Evolutionary conservation across 2,329 filamentous ascomycete genomes (phyloP), one percentile per base, ranked within the genome.

Genomic region (Kalmusia sp.): DNA sequence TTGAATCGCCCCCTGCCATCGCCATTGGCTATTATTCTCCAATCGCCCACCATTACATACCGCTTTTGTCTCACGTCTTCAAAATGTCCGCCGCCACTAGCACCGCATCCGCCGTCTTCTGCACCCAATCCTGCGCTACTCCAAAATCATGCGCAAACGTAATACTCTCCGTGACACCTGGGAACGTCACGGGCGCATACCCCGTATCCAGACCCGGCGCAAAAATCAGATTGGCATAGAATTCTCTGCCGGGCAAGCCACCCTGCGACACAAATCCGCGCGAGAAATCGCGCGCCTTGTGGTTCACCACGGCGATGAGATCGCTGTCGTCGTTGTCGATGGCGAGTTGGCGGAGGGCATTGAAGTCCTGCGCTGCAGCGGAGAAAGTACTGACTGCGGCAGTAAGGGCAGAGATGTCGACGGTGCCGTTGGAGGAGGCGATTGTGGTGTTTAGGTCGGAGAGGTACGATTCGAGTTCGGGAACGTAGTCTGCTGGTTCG

Each of bases 191-290:
- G 0, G 73, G 68, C 9, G 69, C 73, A 59, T 76, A 76, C 7
- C 72, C 72, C 0, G 72, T 75, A 51, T 76, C 73, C 14, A 79
- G 51, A 0, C 79, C 79, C 4, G 79, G 79, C 6, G 79, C 78
- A 52, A 79, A 80, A 17, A 80, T 72, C 7, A 78, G 68, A 58
- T 82, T 72, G 55, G 76, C 76, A 60, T 75, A 81, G 56, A 77
- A 80, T 55, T 77, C 73, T 12, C 79, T 62, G 2, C 71, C 73
- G 0, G 77, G 75, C 28, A 81, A 56, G 11, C 79, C 79, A n/a
- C 77, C 77, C 49, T 80, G 76, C 17, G 63, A 71, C 3, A 77
- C 74, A 53, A 81, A 81, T 0, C 76, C 77, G 6, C 79, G 67
- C 24, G 75, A 73, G 64, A 80, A 80, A 49, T 80, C 77, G 8